Evolutionary conservation across 2,329 filamentous ascomycete species (phyloP), one percentile per base, ranked within the genome.

Genomic region (Claviceps paspali): DNA sequence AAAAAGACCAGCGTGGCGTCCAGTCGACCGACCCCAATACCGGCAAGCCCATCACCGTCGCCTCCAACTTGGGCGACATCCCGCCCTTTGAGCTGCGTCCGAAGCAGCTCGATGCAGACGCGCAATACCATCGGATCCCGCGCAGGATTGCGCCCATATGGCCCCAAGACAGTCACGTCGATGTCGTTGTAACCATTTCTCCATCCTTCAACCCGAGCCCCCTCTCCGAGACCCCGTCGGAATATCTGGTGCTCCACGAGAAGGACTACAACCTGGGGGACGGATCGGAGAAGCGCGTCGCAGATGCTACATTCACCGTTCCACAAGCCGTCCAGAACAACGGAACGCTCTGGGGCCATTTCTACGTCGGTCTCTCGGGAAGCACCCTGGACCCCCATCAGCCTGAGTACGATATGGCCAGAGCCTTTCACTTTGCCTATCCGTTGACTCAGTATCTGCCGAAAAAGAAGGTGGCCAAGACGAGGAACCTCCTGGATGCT

Each of bases 311-410:
- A 27, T 85, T 98, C 53, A 61, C 68, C 3, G 76, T 96, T 4
- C 88, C 91, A 3, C 66, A 68, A 43, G 68, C 74, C 29, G 86
- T 93, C 0, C 87, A 95, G 65, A 71, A 86, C 47, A 96, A 96
- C 55, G 86, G 84, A 24, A 95, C 88, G 1, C 70, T 98, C 8
- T 95, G 84, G 77, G 88, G 83, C 2, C 91, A 98, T 57, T 92
- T 96, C 59, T 94, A 86, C 50, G 65, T 96, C 42, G 84, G 76
- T 9, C 73, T 93, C 45, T 63, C 76, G 8, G 88, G 87, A 37
- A 73, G 74, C 41, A 68, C 73, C 39, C 63, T 94, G 23, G 88
- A 96, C 51, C 88, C 88, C 3, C 69, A 69, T 8, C 70, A 74
- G 39, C 64, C 75, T 1, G 68, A 67, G 40, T 98, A 84, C 56